A percentile compares a stretch with the other conserved stretches of the same genome.
Evolutionary conservation across 768 basidiomycete species (phyloP).

Genomic region (Mycena haematopus): DNA sequence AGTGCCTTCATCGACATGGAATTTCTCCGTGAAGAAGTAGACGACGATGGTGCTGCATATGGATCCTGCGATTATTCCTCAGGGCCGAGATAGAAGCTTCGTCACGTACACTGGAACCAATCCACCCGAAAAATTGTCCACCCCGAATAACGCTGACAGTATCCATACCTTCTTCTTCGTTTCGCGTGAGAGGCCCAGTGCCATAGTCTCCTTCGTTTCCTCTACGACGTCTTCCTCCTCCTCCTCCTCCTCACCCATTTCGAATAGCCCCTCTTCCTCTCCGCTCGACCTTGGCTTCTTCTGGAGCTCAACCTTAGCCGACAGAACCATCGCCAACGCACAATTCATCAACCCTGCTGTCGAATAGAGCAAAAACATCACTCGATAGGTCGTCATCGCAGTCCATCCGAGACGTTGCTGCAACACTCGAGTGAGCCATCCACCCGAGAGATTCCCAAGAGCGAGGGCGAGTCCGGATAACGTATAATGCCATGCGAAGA

Average conservation of each 20-base stretch:
- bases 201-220: conserved; percentile 14
- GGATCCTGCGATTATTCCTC: not conserved
- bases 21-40: conserved; percentile 21
- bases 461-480: conserved; percentile 12
- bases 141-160: conserved; percentile 18
- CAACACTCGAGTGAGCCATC: conserved; percentile 21
- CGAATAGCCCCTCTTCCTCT: conserved; percentile 21
- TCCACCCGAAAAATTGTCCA: conserved; percentile 20
- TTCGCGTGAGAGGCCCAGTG: conserved; percentile 17
- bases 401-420: conserved; percentile 21
- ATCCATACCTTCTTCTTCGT: conserved; percentile 23
- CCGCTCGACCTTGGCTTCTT: conserved; percentile 6
- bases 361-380: conserved; percentile 22
- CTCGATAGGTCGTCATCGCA: conserved; percentile 18
- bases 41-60: conserved; percentile 17
- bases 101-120: conserved; percentile 24
- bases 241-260: conserved; percentile 20
- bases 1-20: conserved; percentile 21
- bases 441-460: conserved; percentile 22
- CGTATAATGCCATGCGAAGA: conserved; percentile 21
- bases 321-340: conserved; percentile 11
- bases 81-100: conserved; percentile 5
- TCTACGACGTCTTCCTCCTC: conserved; percentile 10
- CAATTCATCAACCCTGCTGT: conserved; percentile 21
- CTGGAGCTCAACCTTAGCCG: conserved; percentile 21